phyloP scores from a whole-genome alignment of 192 early-diverging fungal genomes.

The Linnemannia schmuckeri region DNA sequence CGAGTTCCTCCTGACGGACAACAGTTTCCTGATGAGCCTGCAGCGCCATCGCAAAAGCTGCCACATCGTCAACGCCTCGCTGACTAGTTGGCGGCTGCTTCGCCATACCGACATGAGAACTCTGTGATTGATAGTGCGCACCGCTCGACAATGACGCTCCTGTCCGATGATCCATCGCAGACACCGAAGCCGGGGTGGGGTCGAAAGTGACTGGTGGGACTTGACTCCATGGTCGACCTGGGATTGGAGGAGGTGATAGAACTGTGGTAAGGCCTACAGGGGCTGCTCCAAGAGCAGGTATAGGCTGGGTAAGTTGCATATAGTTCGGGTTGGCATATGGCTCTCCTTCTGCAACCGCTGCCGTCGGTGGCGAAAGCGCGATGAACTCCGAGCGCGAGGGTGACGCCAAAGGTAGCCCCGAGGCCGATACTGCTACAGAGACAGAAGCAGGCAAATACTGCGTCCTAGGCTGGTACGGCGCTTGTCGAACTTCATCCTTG shows the following conservation, averaged over 20 bases:
- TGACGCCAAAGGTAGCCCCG: not conserved
- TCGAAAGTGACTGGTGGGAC: not conserved
- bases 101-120: not conserved
- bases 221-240: not conserved
- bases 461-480: not conserved
- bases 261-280: not conserved
- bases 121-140: not conserved
- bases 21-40: not conserved
- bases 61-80: not conserved
- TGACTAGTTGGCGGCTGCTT: not conserved
- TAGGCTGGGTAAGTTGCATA: not conserved
- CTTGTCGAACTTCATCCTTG: not conserved
- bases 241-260: not conserved
- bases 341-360: not conserved
- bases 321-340: not conserved
- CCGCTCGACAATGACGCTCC: too few species aligned
- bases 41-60: not conserved
- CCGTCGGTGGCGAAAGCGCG: not conserved
- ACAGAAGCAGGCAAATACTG: not conserved
- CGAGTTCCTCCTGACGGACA: not conserved
- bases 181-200: not conserved
- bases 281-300: not conserved
- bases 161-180: not conserved
- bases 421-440: not conserved
- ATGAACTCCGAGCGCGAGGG: not conserved